phyloP scores from a whole-genome alignment of 306 rosid species.

The Echinosophora koreensis region DNA sequence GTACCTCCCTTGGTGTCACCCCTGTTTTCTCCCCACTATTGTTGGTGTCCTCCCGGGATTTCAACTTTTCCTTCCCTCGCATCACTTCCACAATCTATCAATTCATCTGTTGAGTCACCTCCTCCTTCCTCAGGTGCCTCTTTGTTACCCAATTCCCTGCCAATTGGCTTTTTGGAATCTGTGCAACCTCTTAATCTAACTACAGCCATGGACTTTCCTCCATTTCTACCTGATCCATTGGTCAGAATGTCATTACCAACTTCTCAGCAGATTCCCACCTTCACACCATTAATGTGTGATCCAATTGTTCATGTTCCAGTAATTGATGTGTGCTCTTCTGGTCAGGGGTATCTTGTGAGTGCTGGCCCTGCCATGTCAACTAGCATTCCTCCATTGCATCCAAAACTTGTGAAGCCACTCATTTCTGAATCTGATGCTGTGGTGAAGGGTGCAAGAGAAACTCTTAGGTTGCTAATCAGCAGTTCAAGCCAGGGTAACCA shows the following conservation, averaged over 20 bases:
- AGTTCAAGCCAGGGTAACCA: conserved; percentile 77
- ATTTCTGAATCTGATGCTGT: conserved; percentile 78
- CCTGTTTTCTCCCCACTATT: conserved; percentile 84
- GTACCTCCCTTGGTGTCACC: conserved; percentile 63
- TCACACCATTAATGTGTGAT: conserved; percentile 93
- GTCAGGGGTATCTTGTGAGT: conserved; percentile 93
- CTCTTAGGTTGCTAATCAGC: conserved; percentile 79
- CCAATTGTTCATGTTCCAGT: conserved; percentile 94
- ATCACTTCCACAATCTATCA: conserved; percentile 55
- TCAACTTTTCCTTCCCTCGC: conserved; percentile 60
- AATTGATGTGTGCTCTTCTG: conserved; percentile 90
- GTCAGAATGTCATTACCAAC: conserved; percentile 70
- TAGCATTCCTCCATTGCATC: conserved; percentile 77
- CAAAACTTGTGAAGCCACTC: conserved; percentile 73
- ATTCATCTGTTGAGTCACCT: conserved; percentile 46
- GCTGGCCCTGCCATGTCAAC: conserved; percentile 85
- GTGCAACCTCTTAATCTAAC: conserved; percentile 61
- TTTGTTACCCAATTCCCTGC: conserved; percentile 63
- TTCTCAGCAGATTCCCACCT: conserved; percentile 88
- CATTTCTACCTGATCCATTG: conserved; percentile 80
- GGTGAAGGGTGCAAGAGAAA: conserved; percentile 93
- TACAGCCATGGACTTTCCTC: conserved; percentile 74
- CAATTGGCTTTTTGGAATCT: conserved; percentile 68
- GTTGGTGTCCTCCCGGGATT: conserved; percentile 88
- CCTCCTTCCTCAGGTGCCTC: conserved; percentile 72